phyloP scores from a whole-genome alignment of 208 protist genomes.

The Leishmania tarentolae region DNA sequence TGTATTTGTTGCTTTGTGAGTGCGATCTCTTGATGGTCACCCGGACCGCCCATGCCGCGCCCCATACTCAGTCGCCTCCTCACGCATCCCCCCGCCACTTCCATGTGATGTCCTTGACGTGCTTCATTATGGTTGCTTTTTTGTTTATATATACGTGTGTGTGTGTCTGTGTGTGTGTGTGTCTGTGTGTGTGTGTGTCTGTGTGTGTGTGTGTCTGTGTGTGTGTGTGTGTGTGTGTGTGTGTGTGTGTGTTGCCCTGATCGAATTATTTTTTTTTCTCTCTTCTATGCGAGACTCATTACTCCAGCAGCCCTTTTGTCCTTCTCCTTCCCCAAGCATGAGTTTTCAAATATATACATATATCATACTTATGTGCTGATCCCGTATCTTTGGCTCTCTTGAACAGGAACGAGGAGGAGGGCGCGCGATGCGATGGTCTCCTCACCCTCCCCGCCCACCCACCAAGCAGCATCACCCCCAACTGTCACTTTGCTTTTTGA shows the following conservation, averaged over 20 bases:
- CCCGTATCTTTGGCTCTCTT: neutral
- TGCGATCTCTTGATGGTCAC: neutral
- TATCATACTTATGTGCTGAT: too few species aligned
- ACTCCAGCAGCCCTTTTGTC: neutral
- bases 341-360: neutral
- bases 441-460: neutral
- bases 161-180: too few species aligned
- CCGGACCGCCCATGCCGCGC: too few species aligned
- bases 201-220: neutral
- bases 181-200: neutral
- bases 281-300: neutral
- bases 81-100: neutral
- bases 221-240: neutral
- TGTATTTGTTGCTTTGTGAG: neutral
- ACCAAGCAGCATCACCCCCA: neutral
- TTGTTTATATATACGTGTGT: too few species aligned
- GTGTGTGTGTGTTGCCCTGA: neutral
- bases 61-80: neutral
- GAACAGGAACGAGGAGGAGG: neutral
- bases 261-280: neutral
- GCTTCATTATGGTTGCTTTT: neutral
- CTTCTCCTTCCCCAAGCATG: neutral
- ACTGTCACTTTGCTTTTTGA: neutral
- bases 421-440: neutral
- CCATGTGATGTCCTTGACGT: neutral